Evolutionary conservation across 805 yeast species (phyloP), one percentile per base, ranked within the genome.

Genomic region (Lachancea cidri): DNA sequence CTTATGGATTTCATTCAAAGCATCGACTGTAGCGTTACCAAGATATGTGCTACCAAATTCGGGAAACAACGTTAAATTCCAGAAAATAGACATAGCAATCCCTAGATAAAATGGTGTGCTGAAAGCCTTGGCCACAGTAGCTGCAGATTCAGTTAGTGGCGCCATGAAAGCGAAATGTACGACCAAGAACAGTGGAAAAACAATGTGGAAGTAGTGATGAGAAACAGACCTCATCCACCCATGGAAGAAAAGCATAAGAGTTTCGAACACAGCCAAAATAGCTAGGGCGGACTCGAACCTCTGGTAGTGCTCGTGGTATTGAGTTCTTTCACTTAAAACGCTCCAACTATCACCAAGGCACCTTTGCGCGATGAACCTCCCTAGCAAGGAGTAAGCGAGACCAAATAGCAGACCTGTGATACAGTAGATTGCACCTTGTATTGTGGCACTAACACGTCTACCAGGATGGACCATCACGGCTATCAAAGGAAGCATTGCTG

Each of bases 401-500:
- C 77, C 78, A 14, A 70, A 35, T 1, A 66, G 50, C 20, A 70
- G 41, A 0, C 77, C 78, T 2, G 69, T 57, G 2, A 61, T 45
- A 49, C 73, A 69, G 35, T 68, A 58, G 3, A 68, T 50, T 5
- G 62, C 61, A 17, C 68, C 67, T 45, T 73, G 74, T 18, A 73
- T 59, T 51, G 73, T 71, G 4, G 72, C 66, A 17, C 77, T 73
- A 2, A 71, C 59, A 38, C 78, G 61, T 46, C 76, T 63, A 0
- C 77, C 77, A 2, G 77, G 76, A 47, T 72, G 75, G 4, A 70
- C 69, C 52, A 69, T 70, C 13, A 72, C 76, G 1, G 75, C 65
- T 4, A 70, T 64, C 31, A 73, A 47, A 0, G 74, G 72, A 8
- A 72, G 51, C 67, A 73, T 65, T 8, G 71, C 70, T 1, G 73